Evolutionary conservation across 305 asterid genomes (phyloP), one percentile per base, ranked within the genome.

Genomic region (Andrographis paniculata): DNA sequence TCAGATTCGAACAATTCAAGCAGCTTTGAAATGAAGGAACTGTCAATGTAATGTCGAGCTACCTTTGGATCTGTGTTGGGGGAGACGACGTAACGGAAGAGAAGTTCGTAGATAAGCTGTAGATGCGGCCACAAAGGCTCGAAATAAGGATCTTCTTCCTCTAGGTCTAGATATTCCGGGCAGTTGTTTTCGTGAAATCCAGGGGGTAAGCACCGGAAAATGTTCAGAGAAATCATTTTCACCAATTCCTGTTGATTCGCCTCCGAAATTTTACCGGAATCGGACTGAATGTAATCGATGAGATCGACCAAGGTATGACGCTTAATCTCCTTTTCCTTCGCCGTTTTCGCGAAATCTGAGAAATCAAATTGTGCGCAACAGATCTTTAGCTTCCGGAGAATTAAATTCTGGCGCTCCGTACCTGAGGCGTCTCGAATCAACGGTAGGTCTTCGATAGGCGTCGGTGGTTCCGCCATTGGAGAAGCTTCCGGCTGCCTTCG

Each of bases 91-190:
- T 88, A 88, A 14, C 93, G 72, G 71, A 84, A 37, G 1, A 88
- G 77, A 61, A 88, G 64, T 44, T 88, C 97, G 14, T 82, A 84
- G 7, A 76, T 75, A 17, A 74, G 75, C 59, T 84, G 93, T 22
- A 88, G 66, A 70, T 88, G 97, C 14, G 80, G 82, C 97, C 97
- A 88, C 0, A 87, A 61, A 13, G 93, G 93, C 43, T 81, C 95
- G 0, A 81, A 67, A 64, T 56, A 79, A 1, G 81, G 80, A 5
- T 88, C 94, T 50, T 84, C 94, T 48, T 81, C 95, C 10, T 88
- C 94, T 2, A 76, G 62, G 16, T 84, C 95, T 21, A 56, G 21
- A 42, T 27, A 58, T 60, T 79, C 94, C 1, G 80, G 64, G 13
- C 85, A 85, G 0, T 79, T 69, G 58, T 74, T 73, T 55, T 84